Conservation (phyloP, 1,284 basidiomycete species). For the Stereum hirsutum region DNA sequence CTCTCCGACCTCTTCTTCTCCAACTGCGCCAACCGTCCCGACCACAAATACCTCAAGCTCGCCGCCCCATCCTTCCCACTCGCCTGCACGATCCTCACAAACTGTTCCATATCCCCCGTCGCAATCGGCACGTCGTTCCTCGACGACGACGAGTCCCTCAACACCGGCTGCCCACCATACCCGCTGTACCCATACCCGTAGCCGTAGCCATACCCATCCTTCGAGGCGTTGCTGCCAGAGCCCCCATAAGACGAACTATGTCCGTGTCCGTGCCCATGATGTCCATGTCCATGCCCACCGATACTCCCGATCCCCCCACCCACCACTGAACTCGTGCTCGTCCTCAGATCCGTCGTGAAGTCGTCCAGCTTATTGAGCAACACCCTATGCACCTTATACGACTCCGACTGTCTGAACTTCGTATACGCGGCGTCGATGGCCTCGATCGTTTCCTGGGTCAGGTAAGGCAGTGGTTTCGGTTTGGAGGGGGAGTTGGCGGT, state of each 20-base stretch:
- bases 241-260: too few species aligned
- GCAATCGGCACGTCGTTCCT: constrained; percentile 19
- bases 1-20: constrained; percentile 21
- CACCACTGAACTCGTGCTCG: constrained; percentile 11
- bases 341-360: constrained; percentile 26
- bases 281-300: not conserved
- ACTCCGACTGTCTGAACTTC: constrained; percentile 38
- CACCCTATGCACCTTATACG: constrained; percentile 53
- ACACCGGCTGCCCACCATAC: too few species aligned
- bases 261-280: not conserved
- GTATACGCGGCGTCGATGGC: constrained; percentile 43
- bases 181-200: too few species aligned
- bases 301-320: not conserved
- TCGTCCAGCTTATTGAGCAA: constrained; percentile 44
- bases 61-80: constrained; percentile 25
- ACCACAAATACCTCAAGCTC: constrained; percentile 31
- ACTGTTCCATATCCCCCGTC: constrained; percentile 32
- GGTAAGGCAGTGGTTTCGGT: constrained; percentile 18
- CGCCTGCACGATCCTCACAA: constrained; percentile 21
- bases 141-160: too few species aligned
- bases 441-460: constrained; percentile 40
- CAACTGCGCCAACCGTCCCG: constrained; percentile 23
- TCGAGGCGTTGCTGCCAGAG: too few species aligned
- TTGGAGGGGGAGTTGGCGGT: constrained; percentile 7
- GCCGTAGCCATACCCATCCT: too few species aligned